These are phyloP conservation scores for Pisolithus sp. DNA, from an alignment of 768 basidiomycete genomes.

Conservation along the genomic window DNA sequence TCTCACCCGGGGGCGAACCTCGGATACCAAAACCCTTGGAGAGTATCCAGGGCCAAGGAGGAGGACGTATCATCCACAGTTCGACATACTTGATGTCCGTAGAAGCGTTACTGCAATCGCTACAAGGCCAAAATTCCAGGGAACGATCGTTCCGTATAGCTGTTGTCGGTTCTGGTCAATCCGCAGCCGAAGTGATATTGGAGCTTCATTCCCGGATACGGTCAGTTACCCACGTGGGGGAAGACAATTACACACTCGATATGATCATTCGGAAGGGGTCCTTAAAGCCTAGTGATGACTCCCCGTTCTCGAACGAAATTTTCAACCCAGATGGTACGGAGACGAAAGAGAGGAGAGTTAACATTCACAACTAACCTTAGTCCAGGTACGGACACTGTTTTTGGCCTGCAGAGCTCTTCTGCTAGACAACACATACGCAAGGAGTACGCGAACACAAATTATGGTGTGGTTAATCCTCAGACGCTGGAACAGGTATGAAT, in stretches of 20 bases:
- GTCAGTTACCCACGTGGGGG: conserved; percentile 20
- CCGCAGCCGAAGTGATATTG: conserved; percentile 41
- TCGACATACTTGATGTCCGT: conserved; percentile 38
- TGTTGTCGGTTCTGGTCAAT: conserved; percentile 44
- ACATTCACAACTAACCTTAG: not conserved
- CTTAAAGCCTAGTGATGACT: conserved; percentile 46
- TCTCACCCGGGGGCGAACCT: conserved; percentile 46
- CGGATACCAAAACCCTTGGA: conserved; percentile 34
- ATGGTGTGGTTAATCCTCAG: conserved; percentile 45
- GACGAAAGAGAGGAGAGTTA: not conserved
- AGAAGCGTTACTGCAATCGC: conserved; percentile 25
- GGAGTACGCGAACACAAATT: conserved; percentile 47
- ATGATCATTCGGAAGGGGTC: conserved; percentile 47
- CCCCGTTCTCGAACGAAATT: conserved; percentile 48
- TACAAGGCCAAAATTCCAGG: conserved; percentile 13
- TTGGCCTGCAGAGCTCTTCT: conserved; percentile 30
- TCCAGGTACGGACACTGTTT: conserved; percentile 38
- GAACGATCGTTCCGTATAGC: conserved; percentile 34
- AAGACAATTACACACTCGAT: conserved; percentile 35
- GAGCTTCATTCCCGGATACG: conserved; percentile 37
- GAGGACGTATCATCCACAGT: conserved; percentile 35
- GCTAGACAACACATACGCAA: conserved; percentile 30
- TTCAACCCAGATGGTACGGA: conserved; percentile 43
- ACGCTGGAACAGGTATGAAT: conserved; percentile 37
- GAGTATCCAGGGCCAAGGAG: conserved; percentile 26